Evolutionary conservation across 192 early-diverging fungal genomes (phyloP).

Genomic region (Backusella morwellensis): DNA sequence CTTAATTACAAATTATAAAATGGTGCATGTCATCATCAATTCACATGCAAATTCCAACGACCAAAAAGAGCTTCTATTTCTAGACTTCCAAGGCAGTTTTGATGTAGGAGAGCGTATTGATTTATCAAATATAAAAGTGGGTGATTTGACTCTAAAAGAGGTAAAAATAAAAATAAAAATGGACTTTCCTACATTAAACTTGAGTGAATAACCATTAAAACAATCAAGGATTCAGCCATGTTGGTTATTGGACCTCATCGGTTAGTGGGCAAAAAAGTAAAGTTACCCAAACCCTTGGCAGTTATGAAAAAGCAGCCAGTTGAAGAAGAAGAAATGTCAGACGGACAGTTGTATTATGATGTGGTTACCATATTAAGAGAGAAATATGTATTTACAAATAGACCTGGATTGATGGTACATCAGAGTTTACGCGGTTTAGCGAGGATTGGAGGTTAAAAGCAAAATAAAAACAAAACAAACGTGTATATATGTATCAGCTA

Average conservation of each 20-base stretch:
- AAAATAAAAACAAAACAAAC: background rate
- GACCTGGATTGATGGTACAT: conserved; percentile 33
- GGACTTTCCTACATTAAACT: background rate
- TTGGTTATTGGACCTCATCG: conserved; percentile 36
- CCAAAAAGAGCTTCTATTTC: conserved; percentile 21
- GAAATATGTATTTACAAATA: conserved; percentile 32
- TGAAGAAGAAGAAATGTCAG: conserved; percentile 2
- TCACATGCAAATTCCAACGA: background rate
- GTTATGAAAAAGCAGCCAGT: conserved; percentile 22
- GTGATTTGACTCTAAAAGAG: conserved; percentile 23
- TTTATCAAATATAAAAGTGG: conserved; percentile 16
- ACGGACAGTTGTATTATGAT: conserved; percentile 20
- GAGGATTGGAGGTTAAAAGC: conserved; percentile 13
- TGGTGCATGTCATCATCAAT: conserved; percentile 6
- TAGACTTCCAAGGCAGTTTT: conserved; percentile 36
- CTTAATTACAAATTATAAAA: background rate
- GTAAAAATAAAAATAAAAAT: conserved; percentile 6
- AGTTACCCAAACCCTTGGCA: conserved; percentile 33
- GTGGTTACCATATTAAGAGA: conserved; percentile 29
- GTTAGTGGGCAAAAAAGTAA: conserved; percentile 28
- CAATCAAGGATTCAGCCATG: conserved; percentile 17
- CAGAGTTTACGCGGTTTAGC: conserved; percentile 30
- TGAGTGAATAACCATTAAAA: background rate
- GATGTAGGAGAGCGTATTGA: background rate
- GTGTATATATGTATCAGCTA: background rate